Evolutionary conservation across 2,329 filamentous ascomycete species (phyloP).

Genomic region (Aspergillus bombycis): DNA sequence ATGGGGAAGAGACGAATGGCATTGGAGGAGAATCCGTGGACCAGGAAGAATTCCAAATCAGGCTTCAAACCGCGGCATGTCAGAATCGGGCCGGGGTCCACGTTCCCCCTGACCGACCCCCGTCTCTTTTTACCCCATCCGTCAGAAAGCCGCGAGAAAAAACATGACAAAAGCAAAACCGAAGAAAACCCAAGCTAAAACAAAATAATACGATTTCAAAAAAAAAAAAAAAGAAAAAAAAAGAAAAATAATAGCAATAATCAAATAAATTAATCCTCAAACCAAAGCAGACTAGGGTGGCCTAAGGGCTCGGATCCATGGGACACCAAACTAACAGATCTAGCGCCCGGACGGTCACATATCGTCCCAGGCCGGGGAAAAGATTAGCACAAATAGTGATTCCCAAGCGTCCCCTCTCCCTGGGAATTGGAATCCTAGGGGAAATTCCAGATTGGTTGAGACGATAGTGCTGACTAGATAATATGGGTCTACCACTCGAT

Average conservation of each 20-base stretch:
- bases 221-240: background rate
- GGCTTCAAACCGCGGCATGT: background rate
- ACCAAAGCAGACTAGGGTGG: background rate
- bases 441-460: background rate
- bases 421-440: background rate
- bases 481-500: background rate
- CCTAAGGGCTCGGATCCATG: conserved; percentile 7
- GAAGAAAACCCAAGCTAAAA: too few species aligned
- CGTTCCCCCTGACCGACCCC: conserved; percentile 1
- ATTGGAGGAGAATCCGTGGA: background rate
- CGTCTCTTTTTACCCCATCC: background rate
- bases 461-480: background rate
- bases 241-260: background rate
- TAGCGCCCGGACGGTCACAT: conserved; percentile 16
- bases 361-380: conserved; percentile 12
- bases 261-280: background rate
- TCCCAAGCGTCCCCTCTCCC: background rate
- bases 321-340: conserved; percentile 13
- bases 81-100: conserved; percentile 1
- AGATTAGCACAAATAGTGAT: conserved; percentile 8
- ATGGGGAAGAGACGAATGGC: background rate
- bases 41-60: conserved; percentile 1
- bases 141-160: background rate
- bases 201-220: background rate
- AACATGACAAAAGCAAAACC: too few species aligned